Percentiles rank a stretch among this genome's conserved stretches.
These are phyloP conservation scores for Chlamydomonas incerta DNA, from an alignment of 139 green algal species.

Conservation along the genomic window DNA sequence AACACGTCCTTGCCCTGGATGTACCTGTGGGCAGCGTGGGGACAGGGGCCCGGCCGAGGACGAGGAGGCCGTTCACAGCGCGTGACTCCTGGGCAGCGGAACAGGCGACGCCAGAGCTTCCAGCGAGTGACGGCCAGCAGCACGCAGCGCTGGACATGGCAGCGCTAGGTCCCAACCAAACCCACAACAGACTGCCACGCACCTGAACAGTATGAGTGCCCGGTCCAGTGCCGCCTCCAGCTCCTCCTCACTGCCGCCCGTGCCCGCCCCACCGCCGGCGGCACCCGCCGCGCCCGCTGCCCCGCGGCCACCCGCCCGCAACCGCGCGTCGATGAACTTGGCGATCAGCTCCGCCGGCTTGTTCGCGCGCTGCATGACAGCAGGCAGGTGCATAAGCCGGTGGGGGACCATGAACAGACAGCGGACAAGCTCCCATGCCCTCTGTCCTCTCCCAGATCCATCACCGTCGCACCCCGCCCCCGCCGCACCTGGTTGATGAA, in stretches of 20 bases:
- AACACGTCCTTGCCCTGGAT: conserved; percentile 99
- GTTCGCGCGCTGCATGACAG: conserved; percentile 68
- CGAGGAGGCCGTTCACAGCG: too few relatives aligned
- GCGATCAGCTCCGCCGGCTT: conserved; percentile 96
- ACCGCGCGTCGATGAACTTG: conserved; percentile 93
- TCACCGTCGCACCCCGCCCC: too few relatives aligned
- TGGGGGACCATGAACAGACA: too few relatives aligned
- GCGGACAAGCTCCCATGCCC: too few relatives aligned
- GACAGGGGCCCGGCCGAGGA: too few relatives aligned
- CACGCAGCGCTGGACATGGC: too few relatives aligned
- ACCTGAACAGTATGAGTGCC: conserved; percentile 92
- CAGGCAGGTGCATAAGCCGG: too few relatives aligned
- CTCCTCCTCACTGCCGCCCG: conserved; percentile 82
- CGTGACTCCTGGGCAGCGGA: too few relatives aligned
- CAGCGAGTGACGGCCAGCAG: too few relatives aligned
- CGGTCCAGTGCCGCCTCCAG: conserved; percentile 91
- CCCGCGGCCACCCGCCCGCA: conserved; percentile 83
- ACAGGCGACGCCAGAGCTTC: too few relatives aligned
- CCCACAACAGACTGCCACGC: background rate
- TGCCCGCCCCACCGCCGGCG: background rate
- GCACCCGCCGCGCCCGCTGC: conserved; percentile 38
- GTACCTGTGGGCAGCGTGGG: conserved; percentile 9
- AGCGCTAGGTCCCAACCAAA: too few relatives aligned
- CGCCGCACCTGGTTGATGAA: conserved; percentile 87
- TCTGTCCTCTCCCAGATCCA: too few relatives aligned